These are phyloP conservation scores for Xylariaceae sp. DNA, from an alignment of 2,329 filamentous ascomycete species.

Conservation along the genomic window DNA sequence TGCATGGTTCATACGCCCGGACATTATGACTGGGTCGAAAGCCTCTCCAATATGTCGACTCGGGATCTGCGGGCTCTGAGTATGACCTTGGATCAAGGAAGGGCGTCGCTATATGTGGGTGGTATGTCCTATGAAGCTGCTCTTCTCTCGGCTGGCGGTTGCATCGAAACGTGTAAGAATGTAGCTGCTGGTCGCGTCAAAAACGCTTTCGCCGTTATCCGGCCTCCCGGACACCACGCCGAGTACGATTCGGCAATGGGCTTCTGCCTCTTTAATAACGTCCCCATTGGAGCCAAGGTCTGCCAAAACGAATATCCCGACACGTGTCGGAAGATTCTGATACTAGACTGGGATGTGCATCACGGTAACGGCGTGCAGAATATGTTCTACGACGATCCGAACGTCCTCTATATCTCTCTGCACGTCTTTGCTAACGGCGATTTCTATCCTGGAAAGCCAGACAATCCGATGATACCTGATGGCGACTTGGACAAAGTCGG, in stretches of 20 bases:
- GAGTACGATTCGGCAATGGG: constrained; percentile 82
- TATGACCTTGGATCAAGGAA: constrained; percentile 52
- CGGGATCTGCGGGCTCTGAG: constrained; percentile 65
- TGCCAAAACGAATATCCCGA: constrained; percentile 79
- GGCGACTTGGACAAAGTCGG: constrained; percentile 58
- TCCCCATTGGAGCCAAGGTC: constrained; percentile 82
- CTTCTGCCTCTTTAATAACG: constrained; percentile 98
- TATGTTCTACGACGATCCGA: constrained; percentile 91
- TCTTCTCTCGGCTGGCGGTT: constrained; percentile 79
- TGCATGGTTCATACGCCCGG: constrained; percentile 68
- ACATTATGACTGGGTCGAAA: constrained; percentile 74
- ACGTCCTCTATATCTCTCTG: constrained; percentile 90
- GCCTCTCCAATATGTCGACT: constrained; percentile 47
- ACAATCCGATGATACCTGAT: constrained; percentile 52
- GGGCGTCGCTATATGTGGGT: constrained; percentile 79
- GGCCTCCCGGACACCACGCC: constrained; percentile 92
- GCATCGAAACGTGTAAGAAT: constrained; percentile 93
- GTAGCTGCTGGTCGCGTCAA: constrained; percentile 79
- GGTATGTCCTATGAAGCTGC: constrained; percentile 75
- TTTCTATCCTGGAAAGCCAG: constrained; percentile 74
- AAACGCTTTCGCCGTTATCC: constrained; percentile 92
- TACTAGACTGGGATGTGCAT: constrained; percentile 84
- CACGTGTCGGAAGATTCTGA: constrained; percentile 78
- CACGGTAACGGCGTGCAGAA: constrained; percentile 92
- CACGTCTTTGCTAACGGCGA: constrained; percentile 79